These are phyloP conservation scores for Colletotrichum sidae DNA, from an alignment of 2,329 filamentous ascomycete genomes.

Conservation along the genomic window DNA sequence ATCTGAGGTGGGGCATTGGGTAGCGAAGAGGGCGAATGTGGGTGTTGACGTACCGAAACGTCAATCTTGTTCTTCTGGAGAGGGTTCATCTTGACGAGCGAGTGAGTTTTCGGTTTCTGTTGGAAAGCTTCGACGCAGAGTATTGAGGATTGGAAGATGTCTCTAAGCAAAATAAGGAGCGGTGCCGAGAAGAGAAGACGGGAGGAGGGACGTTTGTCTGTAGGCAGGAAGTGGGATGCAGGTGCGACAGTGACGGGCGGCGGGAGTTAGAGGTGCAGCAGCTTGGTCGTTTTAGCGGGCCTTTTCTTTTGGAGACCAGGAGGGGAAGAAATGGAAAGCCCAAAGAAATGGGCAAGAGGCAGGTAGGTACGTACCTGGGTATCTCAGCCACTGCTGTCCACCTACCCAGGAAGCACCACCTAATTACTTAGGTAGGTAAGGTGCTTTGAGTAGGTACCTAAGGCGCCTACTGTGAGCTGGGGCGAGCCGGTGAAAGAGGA, in stretches of 20 bases:
- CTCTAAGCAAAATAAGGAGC: conserved; percentile 4
- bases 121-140: not conserved
- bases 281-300: conserved; percentile 35
- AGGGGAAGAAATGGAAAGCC: conserved; percentile 8
- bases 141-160: not conserved
- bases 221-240: conserved; percentile 24
- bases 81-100: conserved; percentile 79
- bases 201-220: conserved; percentile 24
- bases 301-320: conserved; percentile 23
- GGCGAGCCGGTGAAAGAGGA: no score
- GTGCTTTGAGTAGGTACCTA: no score
- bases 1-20: conserved; percentile 27
- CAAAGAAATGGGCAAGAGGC: no score
- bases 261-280: conserved; percentile 35
- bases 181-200: conserved; percentile 14
- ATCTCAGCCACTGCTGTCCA: no score
- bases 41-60: conserved; percentile 78
- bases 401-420: no score
- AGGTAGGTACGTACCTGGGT: no score
- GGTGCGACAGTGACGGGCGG: conserved; percentile 33
- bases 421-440: no score
- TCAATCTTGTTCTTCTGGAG: conserved; percentile 99
- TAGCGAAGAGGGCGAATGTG: conserved; percentile 34
- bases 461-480: no score
- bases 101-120: not conserved